Base-by-base conservation (phyloP, 352 stramenopile genomes). In the Saprolegnia parasitica region DNA sequence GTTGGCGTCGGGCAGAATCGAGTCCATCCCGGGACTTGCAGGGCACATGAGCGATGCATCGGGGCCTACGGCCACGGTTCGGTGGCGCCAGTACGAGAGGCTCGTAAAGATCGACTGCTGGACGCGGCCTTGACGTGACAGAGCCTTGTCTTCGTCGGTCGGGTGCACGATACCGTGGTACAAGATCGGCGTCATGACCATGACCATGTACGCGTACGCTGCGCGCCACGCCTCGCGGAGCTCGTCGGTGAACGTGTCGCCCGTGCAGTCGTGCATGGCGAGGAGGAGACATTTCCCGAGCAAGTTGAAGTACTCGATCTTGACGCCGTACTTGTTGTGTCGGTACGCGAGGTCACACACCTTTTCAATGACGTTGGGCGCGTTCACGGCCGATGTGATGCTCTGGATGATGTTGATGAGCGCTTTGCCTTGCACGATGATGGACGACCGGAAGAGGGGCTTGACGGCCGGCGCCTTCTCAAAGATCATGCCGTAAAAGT, bases 401-500 rank as follows among this genome's bases (percentile, higher is more conserved):
- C 71, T 74, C 35, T 75, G 70, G 46, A 79, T 71, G 66, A 81
- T 80, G 5, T 71, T 70, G n/a, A 83, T 68, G 49, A 83, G 73
- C 40, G 73, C 73, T 47, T 78, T 77, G 49, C 77, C 75, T 54
- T 83, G 77, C 5, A 79, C 68, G 40, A 78, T 73, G 67, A 80
- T 83, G 29, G 73, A 79, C 20, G 71, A 76, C 0, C 72, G 73
- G 52, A 83, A 83, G 18, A 83, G 67, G n/a, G 75, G 73, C 56
- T 76, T 79, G 65, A 79, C 73, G 24, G 77, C 70, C 4, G 77
- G 73, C 3, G 70, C 74, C 26, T 77, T 64, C 45, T 76, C 72
- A 47, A 80, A 82, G 21, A 82, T 50, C 49, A 74, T 68, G 49
- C 75, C 73, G 74, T 82, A 80, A 49, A 82, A 82, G 32, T 72